Evolutionary conservation across 805 yeast genomes (phyloP), one percentile per base, ranked within the genome.

Genomic region (Cyberlindnera sargentensis): DNA sequence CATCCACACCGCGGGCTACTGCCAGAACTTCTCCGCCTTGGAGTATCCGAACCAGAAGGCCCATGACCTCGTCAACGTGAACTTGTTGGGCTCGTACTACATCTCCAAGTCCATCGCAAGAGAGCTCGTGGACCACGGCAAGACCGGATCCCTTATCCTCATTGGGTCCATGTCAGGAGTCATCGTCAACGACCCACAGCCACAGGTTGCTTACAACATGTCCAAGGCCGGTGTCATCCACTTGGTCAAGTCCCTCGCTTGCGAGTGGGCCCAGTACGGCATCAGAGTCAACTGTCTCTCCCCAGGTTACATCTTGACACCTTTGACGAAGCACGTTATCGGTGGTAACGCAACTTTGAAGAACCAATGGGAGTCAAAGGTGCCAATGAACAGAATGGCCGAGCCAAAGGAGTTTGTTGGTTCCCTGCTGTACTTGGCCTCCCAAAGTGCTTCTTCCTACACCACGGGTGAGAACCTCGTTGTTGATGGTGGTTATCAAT

Each of bases 161-260:
- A 73, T 82, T 52, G 89, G 85, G n/a, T 81, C 87, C 47, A 82
- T 82, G 89, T 78, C 85, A 6, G 90, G 88, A 43, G 73, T 80
- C 47, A 80, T 82, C 53, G 88, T 82, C 48, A 82, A 82, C 63
- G 82, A 78, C 60, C 90, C 90, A 31, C 89, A 82, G 62, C 86
- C 86, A 23, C 89, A 82, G 64, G 73, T 78, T 50, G 84, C 84
- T 53, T 84, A 84, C 73, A 84, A 84, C 72, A 80, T 82, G 84
- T 73, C 91, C 54, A 84, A 84, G 68, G 93, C 93, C 15, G 93
- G 90, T 60, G 91, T 84, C 36, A 83, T 84, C 55, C 93, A 84
- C 65, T 68, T 84, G 73, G 84, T 76, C 43, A 77, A 78, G 61
- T 76, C 90, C 3, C 67, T 84, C 53, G 93, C 89, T 35, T 76